Base-by-base conservation (phyloP, 495 filamentous ascomycete species). In the Aspergillus incahuasiensis region DNA sequence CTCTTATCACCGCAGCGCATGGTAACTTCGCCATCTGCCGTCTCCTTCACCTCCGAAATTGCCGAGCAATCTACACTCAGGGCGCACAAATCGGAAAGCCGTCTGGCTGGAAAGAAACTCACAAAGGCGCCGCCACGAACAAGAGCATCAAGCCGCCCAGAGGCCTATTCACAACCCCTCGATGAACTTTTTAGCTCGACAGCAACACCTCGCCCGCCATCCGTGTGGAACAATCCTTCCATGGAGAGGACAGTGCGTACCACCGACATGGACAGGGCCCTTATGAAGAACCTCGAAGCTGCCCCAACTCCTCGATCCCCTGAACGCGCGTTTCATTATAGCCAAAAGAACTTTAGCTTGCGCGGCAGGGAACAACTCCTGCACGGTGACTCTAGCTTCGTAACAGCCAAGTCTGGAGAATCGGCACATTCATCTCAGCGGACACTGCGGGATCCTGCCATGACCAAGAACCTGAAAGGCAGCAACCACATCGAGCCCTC, bases 1-100 rank as follows among this genome's bases (percentile, higher is more conserved):
- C 65, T 77, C 20, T 57, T 79, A 15, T 79, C 75, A 4, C 75
- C 75, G 11, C 75, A 77, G 32, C 71, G 74, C 3, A 68, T 75
- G 64, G 71, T 71, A 11, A 55, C 66, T n/a, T 79, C 75, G 0
- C 75, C 75, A 0, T 74, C 75, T 6, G 65, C 74, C 1, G 65
- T 76, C 30, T 75, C 74, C 5, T 60, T 69, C 0, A 56, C 45
- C n/a, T 69, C 71, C 8, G 72, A 72, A 41, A 56, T 54, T 9
- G 45, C 55, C 9, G 32, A 40, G 15, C 3, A 40, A 4, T 12
- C 13, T 18, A 40, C 38, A 3, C 49, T 54, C 21, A 63, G 58
- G 46, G 8, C 52, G 0, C 56, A 60, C 19, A 64, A 59, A 48
- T 21, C 50, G 2, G 60, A 55, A 11, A 52, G 42, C 45, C 57